A percentile compares a stretch with the other conserved stretches of the same genome.
Conservation (phyloP, 1,284 basidiomycete genomes). For the Termitomyces sp. region DNA sequence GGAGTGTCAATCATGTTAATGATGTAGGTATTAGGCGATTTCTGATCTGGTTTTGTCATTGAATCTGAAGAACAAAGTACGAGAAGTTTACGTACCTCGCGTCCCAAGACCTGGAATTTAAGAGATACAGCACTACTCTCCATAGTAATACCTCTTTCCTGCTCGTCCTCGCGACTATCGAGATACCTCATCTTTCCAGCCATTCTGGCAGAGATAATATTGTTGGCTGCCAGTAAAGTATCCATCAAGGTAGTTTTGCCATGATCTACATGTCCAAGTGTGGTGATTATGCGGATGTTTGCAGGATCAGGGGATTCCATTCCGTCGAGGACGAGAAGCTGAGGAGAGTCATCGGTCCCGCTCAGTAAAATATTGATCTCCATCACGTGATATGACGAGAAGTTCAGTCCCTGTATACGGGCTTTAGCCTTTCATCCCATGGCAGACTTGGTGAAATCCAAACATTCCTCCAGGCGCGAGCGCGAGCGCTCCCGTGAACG, state of each 20-base stretch:
- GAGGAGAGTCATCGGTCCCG: neutral
- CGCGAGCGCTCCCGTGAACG: constrained; percentile 27
- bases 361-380: neutral
- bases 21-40: constrained; percentile 59
- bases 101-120: constrained; percentile 73
- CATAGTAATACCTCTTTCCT: constrained; percentile 98
- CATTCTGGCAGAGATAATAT: constrained; percentile 93
- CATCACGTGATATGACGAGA: constrained; percentile 21
- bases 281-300: constrained; percentile 73
- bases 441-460: constrained; percentile 16
- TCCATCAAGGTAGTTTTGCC: constrained; percentile 97
- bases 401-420: neutral
- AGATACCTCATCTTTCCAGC: constrained; percentile 96
- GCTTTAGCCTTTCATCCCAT: constrained; percentile 11
- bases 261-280: constrained; percentile 84
- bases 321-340: constrained; percentile 8
- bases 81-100: constrained; percentile 31
- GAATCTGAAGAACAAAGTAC: constrained; percentile 11
- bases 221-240: constrained; percentile 92
- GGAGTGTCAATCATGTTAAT: constrained; percentile 98
- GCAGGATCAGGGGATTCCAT: constrained; percentile 48
- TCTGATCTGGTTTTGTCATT: constrained; percentile 38
- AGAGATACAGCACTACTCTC: constrained; percentile 92
- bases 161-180: constrained; percentile 95
- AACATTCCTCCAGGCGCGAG: constrained; percentile 22